These are phyloP conservation scores for Schwanniomyces vanrijiae DNA, from an alignment of 805 yeast genomes.

Conservation along the genomic window DNA sequence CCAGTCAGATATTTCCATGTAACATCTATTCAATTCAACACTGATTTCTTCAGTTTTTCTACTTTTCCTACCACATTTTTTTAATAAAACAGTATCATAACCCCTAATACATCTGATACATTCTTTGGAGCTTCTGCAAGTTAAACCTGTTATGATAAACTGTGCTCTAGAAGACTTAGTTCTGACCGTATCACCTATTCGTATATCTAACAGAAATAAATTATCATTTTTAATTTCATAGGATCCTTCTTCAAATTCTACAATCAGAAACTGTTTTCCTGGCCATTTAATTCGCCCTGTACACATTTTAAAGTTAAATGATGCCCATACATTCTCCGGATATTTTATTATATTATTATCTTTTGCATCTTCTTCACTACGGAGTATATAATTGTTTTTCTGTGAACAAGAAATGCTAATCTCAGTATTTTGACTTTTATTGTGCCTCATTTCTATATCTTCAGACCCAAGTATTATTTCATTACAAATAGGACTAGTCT, in stretches of 20 bases:
- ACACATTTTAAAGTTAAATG: conserved; percentile 46
- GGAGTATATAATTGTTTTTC: background rate
- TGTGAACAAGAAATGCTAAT: background rate
- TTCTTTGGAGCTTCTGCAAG: conserved; percentile 12
- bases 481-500: background rate
- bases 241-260: conserved; percentile 41
- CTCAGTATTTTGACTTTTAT: background rate
- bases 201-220: conserved; percentile 49
- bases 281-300: conserved; percentile 45
- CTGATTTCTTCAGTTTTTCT: conserved; percentile 12
- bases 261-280: conserved; percentile 28
- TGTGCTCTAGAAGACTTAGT: conserved; percentile 27
- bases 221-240: conserved; percentile 35
- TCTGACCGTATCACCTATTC: conserved; percentile 55
- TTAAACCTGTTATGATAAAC: conserved; percentile 49
- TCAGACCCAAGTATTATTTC: background rate
- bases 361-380: background rate
- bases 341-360: conserved; percentile 10
- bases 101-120: conserved; percentile 60
- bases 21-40: conserved; percentile 31
- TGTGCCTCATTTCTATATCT: background rate
- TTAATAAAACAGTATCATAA: conserved; percentile 48
- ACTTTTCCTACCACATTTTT: conserved; percentile 17
- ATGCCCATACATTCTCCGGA: conserved; percentile 51
- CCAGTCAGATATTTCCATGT: conserved; percentile 43